phyloP scores from a whole-genome alignment of 2,329 filamentous ascomycete genomes.

The Pseudogymnoascus pannorum region DNA sequence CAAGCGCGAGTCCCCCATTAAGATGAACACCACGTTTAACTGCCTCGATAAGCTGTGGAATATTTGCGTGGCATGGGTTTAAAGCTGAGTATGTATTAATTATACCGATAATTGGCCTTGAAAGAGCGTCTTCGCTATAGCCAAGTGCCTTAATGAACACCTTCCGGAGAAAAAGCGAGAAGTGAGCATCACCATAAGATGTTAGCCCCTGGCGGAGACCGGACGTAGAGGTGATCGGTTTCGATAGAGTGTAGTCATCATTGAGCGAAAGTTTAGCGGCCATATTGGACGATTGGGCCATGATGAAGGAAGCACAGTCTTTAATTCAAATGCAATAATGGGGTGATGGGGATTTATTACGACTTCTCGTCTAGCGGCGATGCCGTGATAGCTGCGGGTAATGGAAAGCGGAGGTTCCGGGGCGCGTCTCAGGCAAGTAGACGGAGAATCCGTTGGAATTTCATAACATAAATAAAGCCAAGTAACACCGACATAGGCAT shows the following conservation, averaged over 20 bases:
- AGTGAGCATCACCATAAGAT: conserved; percentile 66
- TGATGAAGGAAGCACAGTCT: background rate
- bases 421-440: background rate
- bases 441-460: background rate
- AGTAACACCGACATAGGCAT: background rate
- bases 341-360: background rate
- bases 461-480: background rate
- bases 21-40: conserved; percentile 62
- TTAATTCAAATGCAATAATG: background rate
- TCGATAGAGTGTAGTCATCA: conserved; percentile 51
- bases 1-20: conserved; percentile 58
- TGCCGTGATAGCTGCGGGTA: background rate
- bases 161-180: conserved; percentile 67
- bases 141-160: conserved; percentile 72
- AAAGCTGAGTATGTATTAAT: conserved; percentile 67
- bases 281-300: background rate
- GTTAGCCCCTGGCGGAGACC: conserved; percentile 59
- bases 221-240: conserved; percentile 40
- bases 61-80: conserved; percentile 68
- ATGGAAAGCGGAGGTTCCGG: background rate
- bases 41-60: conserved; percentile 64
- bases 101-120: conserved; percentile 64
- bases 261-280: background rate
- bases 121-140: conserved; percentile 64
- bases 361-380: background rate